Percentiles rank a stretch among this genome's conserved stretches.
Evolutionary conservation across 2,329 filamentous ascomycete species (phyloP).

Genomic region (Curvularia lunata): DNA sequence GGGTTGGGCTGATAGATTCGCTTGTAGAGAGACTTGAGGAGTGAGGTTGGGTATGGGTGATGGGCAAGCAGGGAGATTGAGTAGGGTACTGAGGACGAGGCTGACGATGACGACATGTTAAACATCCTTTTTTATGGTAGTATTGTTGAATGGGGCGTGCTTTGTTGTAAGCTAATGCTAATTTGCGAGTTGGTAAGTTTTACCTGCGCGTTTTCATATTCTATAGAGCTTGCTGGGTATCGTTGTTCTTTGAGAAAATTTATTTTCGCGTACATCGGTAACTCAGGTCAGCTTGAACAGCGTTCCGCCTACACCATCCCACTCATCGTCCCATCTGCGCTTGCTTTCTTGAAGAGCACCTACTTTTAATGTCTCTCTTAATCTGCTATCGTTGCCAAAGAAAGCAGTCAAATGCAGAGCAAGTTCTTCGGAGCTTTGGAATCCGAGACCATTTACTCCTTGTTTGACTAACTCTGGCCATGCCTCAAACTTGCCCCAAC

Average conservation of each 20-base stretch:
- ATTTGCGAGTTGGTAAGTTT: neutral
- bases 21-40: neutral
- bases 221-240: neutral
- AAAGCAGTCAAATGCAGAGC: slow-evolving; percentile 67
- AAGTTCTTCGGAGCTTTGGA: slow-evolving; percentile 73
- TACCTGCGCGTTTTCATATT: neutral
- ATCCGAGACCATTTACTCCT: slow-evolving; percentile 83
- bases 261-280: neutral
- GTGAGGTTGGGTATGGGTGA: too few relatives aligned
- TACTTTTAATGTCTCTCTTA: slow-evolving; percentile 66
- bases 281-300: slow-evolving; percentile 57
- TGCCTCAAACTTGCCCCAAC: slow-evolving; percentile 84
- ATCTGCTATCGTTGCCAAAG: slow-evolving; percentile 60
- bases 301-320: slow-evolving; percentile 80
- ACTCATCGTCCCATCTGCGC: slow-evolving; percentile 88
- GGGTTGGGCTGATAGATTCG: neutral
- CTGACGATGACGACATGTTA: neutral
- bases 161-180: neutral
- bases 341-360: slow-evolving; percentile 77
- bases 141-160: neutral
- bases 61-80: too few relatives aligned
- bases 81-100: neutral
- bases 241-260: neutral
- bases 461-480: slow-evolving; percentile 91
- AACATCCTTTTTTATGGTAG: too few relatives aligned